A percentile compares a stretch with the other conserved stretches of the same genome.
Conservation (phyloP, 2,329 filamentous ascomycete species). For the Colletotrichum nymphaeae region DNA sequence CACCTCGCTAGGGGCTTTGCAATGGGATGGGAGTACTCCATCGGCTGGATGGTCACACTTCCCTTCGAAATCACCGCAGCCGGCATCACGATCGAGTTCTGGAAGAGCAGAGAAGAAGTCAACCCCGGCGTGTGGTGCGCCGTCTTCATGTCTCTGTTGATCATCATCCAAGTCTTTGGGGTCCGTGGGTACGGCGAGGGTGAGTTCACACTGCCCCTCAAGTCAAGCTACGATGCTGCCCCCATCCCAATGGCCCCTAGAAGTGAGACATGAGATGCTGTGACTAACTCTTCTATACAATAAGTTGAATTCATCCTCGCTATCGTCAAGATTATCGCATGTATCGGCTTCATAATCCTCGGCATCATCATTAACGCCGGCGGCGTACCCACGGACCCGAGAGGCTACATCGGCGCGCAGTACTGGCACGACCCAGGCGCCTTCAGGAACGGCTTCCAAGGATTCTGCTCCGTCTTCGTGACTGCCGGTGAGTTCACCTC, state of each 20-base stretch:
- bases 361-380: constrained; percentile 39
- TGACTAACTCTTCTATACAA: too few relatives aligned
- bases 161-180: constrained; percentile 60
- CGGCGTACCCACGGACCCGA: constrained; percentile 28
- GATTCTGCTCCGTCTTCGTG: constrained; percentile 38
- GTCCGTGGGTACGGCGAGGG: constrained; percentile 65
- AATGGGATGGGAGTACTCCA: constrained; percentile 62
- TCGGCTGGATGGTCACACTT: constrained; percentile 79
- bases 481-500: constrained; percentile 10
- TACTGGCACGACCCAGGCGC: constrained; percentile 40
- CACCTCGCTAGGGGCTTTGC: constrained; percentile 57
- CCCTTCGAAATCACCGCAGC: constrained; percentile 79
- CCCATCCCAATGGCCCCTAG: too few relatives aligned
- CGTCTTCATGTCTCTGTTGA: constrained; percentile 52
- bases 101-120: constrained; percentile 55
- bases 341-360: constrained; percentile 36
- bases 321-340: constrained; percentile 62
- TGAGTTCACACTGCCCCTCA: too few relatives aligned
- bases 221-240: too few relatives aligned
- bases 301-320: constrained; percentile 67
- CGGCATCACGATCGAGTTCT: constrained; percentile 78
- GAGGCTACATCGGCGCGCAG: constrained; percentile 38
- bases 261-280: too few relatives aligned
- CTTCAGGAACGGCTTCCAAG: constrained; percentile 40
- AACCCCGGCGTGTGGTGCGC: constrained; percentile 67